phyloP scores from a whole-genome alignment of 331 rosid genomes.

The Prunus yedoensis region DNA sequence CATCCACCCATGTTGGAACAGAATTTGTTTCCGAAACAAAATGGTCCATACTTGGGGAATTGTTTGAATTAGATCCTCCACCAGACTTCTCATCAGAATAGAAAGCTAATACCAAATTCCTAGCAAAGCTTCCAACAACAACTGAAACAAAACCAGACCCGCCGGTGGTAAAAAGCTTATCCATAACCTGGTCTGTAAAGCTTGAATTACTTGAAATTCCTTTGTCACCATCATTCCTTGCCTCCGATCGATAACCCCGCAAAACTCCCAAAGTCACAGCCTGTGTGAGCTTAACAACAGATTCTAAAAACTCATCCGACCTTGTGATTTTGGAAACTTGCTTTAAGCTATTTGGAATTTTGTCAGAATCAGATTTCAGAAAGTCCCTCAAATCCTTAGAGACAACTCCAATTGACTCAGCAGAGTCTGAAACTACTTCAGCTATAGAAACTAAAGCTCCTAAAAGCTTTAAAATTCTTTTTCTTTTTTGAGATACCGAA shows the following conservation, averaged over 20 bases:
- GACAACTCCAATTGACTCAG: conserved; percentile 56
- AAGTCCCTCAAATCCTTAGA: conserved; percentile 70
- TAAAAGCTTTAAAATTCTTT: conserved; percentile 48
- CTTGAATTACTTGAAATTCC: conserved; percentile 20
- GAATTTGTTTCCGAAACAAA: conserved; percentile 23
- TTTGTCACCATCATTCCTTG: conserved; percentile 16
- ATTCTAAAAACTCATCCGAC: conserved; percentile 56
- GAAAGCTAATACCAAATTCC: conserved; percentile 57
- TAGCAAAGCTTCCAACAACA: conserved; percentile 80
- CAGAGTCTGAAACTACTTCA: conserved; percentile 58
- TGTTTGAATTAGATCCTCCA: conserved; percentile 34
- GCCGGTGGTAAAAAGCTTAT: conserved; percentile 50
- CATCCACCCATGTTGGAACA: conserved; percentile 48
- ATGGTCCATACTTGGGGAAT: conserved; percentile 4
- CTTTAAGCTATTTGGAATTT: conserved; percentile 63
- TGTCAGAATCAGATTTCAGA: conserved; percentile 62
- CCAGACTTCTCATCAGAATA: conserved; percentile 29
- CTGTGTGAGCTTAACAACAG: conserved; percentile 48
- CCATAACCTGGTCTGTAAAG: conserved; percentile 38
- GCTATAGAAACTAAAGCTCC: conserved; percentile 55
- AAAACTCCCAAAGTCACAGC: conserved; percentile 59
- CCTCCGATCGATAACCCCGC: conserved; percentile 41
- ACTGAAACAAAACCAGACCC: conserved; percentile 79
- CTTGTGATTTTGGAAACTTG: conserved; percentile 66
- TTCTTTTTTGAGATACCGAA: conserved; percentile 49